Evolutionary conservation across 208 protist species (phyloP), one percentile per base, ranked within the genome.

Genomic region (Trichomonas vaginalis): DNA sequence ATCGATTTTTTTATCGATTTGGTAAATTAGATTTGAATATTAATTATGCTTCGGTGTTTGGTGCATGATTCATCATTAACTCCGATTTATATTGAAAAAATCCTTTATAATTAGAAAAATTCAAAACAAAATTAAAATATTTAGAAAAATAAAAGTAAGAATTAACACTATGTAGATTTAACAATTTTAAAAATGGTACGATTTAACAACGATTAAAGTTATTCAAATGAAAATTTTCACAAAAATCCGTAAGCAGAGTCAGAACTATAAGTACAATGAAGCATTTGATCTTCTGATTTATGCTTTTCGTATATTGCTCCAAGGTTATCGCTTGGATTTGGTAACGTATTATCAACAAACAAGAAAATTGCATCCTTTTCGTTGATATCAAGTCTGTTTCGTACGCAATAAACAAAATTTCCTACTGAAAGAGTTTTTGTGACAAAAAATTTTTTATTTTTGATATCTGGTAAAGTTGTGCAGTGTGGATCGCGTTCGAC

Each of bases 361-460:
- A 95, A 42, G 49, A 56, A 56, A 35, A 95, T 95, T 32, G 86
- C 46, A 4, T 95, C 35, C n/a, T 45, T 6, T 39, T 35, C 35
- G 4, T 45, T 45, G 9, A 95, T 35, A 15, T 95, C 40, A 1
- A 95, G 27, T 47, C 86, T 8, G 27, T 95, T 95, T 37, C 86
- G 6, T 56, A 95, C 86, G 27, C 27, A 35, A 32, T 47, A 95
- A 35, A 95, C 46, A 32, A 95, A 95, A 39, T 95, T 35, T n/a
- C 45, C 86, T 9, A 95, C 37, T 12, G 86, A 95, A 56, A 95
- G 86, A 21, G 27, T 45, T 49, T 45, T 49, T 17, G 86, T 37
- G 9, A 95, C 86, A 10, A 95, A 95, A 51, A 95, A 61, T 95
- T 95, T 95, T 95, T 47, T n/a, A 35, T 48, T 95, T 95, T 37